Evolutionary conservation across 306 rosid genomes (phyloP).

Genomic region (Hippophae gyantsensis): DNA sequence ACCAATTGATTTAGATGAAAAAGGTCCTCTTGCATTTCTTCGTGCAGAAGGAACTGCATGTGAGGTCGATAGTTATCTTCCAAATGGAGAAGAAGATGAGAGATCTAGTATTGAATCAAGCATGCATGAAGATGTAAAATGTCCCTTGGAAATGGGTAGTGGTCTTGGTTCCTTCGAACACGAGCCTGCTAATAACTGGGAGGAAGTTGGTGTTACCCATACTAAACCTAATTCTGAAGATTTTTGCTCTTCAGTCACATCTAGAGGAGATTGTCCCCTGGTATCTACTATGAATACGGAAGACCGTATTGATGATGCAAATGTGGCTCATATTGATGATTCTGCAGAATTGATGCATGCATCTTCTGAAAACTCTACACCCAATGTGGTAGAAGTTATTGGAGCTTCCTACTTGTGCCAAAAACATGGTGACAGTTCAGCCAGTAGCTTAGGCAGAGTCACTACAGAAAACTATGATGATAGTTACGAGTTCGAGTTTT

Average conservation of each 20-base stretch:
- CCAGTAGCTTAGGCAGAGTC: slow-evolving; percentile 10
- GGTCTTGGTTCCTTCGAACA: background rate
- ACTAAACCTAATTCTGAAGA: slow-evolving; percentile 6
- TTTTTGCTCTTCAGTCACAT: slow-evolving; percentile 6
- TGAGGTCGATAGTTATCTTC: slow-evolving; percentile 13
- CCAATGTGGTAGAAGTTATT: slow-evolving; percentile 2
- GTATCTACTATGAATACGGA: slow-evolving; percentile 6
- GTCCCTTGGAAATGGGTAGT: slow-evolving; percentile 11
- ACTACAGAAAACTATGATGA: slow-evolving; percentile 2
- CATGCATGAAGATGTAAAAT: slow-evolving; percentile 11
- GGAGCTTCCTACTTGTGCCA: slow-evolving; percentile 8
- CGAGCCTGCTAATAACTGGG: slow-evolving; percentile 10
- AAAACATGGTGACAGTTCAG: slow-evolving; percentile 3
- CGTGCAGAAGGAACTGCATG: slow-evolving; percentile 16
- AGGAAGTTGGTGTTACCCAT: background rate
- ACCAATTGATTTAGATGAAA: background rate
- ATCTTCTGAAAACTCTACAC: background rate
- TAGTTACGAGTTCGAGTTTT: background rate
- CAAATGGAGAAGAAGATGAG: slow-evolving; percentile 8
- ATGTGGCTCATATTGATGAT: background rate
- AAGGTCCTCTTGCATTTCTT: background rate
- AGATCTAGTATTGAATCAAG: slow-evolving; percentile 15
- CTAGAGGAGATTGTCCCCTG: slow-evolving; percentile 11
- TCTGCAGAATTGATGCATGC: slow-evolving; percentile 9
- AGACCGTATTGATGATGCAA: slow-evolving; percentile 9